Conservation (phyloP, 1,284 basidiomycete species). For the Ceratobasidium sp. region DNA sequence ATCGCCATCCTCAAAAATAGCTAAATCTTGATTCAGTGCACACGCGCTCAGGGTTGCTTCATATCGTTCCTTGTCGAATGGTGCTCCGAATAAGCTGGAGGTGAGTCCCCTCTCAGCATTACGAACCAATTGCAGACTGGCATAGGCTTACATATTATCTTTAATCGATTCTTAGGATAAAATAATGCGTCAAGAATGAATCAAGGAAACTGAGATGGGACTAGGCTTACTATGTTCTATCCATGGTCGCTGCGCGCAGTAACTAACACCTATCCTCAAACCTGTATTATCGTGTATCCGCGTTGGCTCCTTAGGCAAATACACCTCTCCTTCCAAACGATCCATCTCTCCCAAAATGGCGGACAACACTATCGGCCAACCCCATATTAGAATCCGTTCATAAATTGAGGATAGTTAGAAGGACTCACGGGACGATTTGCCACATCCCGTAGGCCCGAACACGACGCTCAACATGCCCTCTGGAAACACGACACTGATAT, state of each 20-base stretch:
- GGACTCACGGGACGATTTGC: conserved; percentile 44
- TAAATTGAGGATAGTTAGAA: not conserved
- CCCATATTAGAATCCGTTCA: not conserved
- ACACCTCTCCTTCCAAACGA: conserved; percentile 31
- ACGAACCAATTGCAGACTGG: too few species aligned
- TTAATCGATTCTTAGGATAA: conserved; percentile 21
- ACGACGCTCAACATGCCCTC: conserved; percentile 32
- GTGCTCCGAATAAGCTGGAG: conserved; percentile 57
- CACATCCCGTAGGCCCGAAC: conserved; percentile 41
- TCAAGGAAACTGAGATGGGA: not conserved
- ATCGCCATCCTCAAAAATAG: conserved; percentile 53
- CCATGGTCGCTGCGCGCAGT: conserved; percentile 48
- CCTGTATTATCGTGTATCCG: conserved; percentile 28
- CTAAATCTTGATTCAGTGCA: conserved; percentile 50
- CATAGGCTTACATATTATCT: conserved; percentile 16
- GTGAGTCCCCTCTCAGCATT: too few species aligned
- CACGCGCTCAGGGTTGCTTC: conserved; percentile 53
- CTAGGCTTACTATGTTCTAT: conserved; percentile 34
- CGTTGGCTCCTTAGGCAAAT: conserved; percentile 40
- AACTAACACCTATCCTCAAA: conserved; percentile 33
- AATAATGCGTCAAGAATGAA: not conserved
- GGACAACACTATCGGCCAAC: conserved; percentile 28
- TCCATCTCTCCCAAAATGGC: conserved; percentile 48
- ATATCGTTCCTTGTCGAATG: conserved; percentile 57
- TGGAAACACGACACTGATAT: conserved; percentile 36